A percentile compares a stretch with the other conserved stretches of the same genome.
Evolutionary conservation across 2,329 filamentous ascomycete genomes (phyloP).

Genomic region (Xylariaceae sp.): DNA sequence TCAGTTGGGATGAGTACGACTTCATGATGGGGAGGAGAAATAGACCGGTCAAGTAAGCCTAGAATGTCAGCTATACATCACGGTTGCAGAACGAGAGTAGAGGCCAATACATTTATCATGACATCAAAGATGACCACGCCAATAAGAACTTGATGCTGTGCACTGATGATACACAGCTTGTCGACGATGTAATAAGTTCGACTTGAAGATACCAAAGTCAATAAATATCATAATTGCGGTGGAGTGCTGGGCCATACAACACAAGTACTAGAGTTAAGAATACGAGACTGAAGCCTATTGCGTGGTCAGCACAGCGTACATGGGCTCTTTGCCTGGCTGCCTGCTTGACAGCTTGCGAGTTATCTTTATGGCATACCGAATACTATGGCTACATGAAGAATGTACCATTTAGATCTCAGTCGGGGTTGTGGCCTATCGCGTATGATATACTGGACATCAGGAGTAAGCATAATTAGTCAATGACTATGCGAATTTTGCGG

Average conservation of each 20-base stretch:
- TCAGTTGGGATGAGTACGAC: neutral
- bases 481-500: neutral
- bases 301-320: neutral
- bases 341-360: too few relatives aligned
- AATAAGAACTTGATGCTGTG: neutral
- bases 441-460: neutral
- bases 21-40: neutral
- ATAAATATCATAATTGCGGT: neutral
- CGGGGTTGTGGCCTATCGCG: neutral
- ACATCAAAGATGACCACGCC: neutral
- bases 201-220: neutral
- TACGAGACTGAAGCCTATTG: neutral
- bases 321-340: too few relatives aligned
- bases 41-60: slow-evolving; percentile 1
- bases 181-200: neutral
- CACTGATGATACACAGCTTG: neutral
- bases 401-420: neutral
- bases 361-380: too few relatives aligned
- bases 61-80: neutral
- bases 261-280: neutral
- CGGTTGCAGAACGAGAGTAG: neutral
- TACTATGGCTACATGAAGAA: neutral
- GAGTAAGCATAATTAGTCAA: neutral
- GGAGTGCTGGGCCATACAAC: neutral
- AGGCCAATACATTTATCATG: neutral